Conservation (phyloP, 2,329 filamentous ascomycete species). For the Exserohilum rostratum region DNA sequence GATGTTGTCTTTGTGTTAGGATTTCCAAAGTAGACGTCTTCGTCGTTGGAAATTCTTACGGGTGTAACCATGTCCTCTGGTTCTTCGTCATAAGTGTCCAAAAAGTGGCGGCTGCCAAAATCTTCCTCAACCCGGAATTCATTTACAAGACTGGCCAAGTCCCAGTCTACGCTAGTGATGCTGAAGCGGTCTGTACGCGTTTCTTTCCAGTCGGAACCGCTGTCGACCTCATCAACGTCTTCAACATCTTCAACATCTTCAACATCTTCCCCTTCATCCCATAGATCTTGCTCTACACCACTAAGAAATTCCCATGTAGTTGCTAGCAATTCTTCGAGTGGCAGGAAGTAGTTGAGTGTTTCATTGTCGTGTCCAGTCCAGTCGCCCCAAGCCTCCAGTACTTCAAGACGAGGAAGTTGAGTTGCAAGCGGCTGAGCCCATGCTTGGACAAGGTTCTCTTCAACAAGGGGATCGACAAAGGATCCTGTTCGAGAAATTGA, state of each 20-base stretch:
- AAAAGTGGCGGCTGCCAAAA: slow-evolving; percentile 4
- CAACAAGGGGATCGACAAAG: slow-evolving; percentile 25
- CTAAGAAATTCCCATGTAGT: slow-evolving; percentile 44
- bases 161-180: slow-evolving; percentile 22
- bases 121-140: slow-evolving; percentile 16
- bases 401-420: slow-evolving; percentile 39
- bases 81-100: slow-evolving; percentile 25
- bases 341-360: slow-evolving; percentile 40
- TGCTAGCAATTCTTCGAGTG: slow-evolving; percentile 36
- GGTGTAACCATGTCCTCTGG: slow-evolving; percentile 30
- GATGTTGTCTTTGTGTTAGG: neutral
- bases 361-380: slow-evolving; percentile 38
- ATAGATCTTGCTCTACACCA: slow-evolving; percentile 43
- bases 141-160: slow-evolving; percentile 21
- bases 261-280: slow-evolving; percentile 35
- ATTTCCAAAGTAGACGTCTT: slow-evolving; percentile 5
- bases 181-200: slow-evolving; percentile 19
- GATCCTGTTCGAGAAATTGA: slow-evolving; percentile 15
- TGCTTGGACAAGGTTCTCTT: slow-evolving; percentile 34
- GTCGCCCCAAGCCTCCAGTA: slow-evolving; percentile 45
- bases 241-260: too few species aligned
- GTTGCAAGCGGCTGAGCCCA: slow-evolving; percentile 36
- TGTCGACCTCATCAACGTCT: slow-evolving; percentile 18
- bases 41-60: slow-evolving; percentile 9
- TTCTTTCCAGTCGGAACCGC: slow-evolving; percentile 8